Evolutionary conservation across 345 rosid species (phyloP).

Genomic region (Brassica napus): Da-Ae NC_063438.1:2147501-2148000

Average conservation of each 20-base stretch:
- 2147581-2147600: conserved; percentile 39
- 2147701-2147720: conserved; percentile 48
- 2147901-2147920: conserved; percentile 30
- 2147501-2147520: conserved; percentile 18
- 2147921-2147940: conserved; percentile 41
- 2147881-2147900: conserved; percentile 42
- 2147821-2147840: conserved; percentile 43
- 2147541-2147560: neutral
- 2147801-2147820: conserved; percentile 36
- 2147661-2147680: conserved; percentile 64
- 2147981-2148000: neutral
- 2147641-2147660: conserved; percentile 32
- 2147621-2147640: conserved; percentile 43
- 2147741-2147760: conserved; percentile 53
- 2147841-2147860: conserved; percentile 46
- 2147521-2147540: conserved; percentile 12
- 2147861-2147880: conserved; percentile 58
- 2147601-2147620: conserved; percentile 45
- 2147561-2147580: conserved; percentile 44
- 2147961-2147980: neutral
- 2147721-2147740: conserved; percentile 65
- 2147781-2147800: conserved; percentile 50
- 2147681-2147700: conserved; percentile 52
- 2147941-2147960: conserved; percentile 42
- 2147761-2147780: conserved; percentile 44